Evolutionary conservation across 2,329 filamentous ascomycete species (phyloP).

Genomic region (Malbranchea cinnamomea): DNA sequence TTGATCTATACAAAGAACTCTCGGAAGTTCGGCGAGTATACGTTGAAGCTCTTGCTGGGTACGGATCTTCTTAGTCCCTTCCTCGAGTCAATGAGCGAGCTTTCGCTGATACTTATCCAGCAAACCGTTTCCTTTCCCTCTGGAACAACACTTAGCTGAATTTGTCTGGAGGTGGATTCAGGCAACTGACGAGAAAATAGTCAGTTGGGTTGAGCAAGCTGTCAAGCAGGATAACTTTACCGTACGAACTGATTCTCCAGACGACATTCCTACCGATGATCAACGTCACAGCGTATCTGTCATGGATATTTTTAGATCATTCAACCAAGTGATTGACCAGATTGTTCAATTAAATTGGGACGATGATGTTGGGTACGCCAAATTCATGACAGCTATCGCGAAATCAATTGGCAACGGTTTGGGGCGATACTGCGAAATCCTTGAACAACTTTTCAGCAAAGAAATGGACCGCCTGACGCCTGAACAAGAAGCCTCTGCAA

Average conservation of each 20-base stretch:
- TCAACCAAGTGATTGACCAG: constrained; percentile 82
- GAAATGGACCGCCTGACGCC: constrained; percentile 90
- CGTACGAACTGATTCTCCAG: constrained; percentile 50
- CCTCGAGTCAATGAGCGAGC: neutral
- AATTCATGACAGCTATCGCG: constrained; percentile 89
- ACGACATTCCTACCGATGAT: constrained; percentile 54
- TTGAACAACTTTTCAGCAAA: constrained; percentile 69
- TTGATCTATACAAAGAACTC: constrained; percentile 81
- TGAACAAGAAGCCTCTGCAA: constrained; percentile 65
- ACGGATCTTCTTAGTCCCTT: constrained; percentile 13
- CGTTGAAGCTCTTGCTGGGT: constrained; percentile 53
- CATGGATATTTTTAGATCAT: constrained; percentile 84
- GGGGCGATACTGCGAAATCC: constrained; percentile 75
- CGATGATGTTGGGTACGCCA: constrained; percentile 82
- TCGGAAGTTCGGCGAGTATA: constrained; percentile 75
- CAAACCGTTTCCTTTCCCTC: constrained; percentile 66
- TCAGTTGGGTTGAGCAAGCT: constrained; percentile 74
- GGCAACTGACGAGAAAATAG: constrained; percentile 62
- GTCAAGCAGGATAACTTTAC: constrained; percentile 81
- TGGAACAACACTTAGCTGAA: constrained; percentile 71
- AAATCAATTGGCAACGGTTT: constrained; percentile 74
- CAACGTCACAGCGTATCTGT: constrained; percentile 86
- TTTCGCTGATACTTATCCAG: constrained; percentile 7
- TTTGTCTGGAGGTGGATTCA: constrained; percentile 96
- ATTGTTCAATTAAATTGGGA: constrained; percentile 80